Conservation (phyloP, 257 asterid genomes). For the Craterostigma plantagineum region DNA sequence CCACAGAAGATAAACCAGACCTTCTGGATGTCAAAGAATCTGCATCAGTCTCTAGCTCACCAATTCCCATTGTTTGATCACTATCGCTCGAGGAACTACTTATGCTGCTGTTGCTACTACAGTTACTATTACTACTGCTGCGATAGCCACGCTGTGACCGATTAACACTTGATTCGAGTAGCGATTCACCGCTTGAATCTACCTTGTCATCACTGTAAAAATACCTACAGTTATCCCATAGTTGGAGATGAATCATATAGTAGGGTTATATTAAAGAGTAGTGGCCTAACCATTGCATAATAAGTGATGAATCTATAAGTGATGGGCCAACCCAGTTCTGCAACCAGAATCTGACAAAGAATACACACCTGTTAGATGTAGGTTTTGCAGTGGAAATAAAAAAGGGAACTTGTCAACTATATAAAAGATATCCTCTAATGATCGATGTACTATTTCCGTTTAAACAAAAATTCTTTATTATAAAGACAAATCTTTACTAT, state of each 20-base stretch:
- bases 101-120: slow-evolving; percentile 76
- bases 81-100: slow-evolving; percentile 87
- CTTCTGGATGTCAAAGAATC: slow-evolving; percentile 78
- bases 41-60: slow-evolving; percentile 97
- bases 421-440: no score
- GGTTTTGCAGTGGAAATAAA: neutral
- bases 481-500: no score
- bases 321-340: slow-evolving; percentile 98
- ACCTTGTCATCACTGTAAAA: slow-evolving; percentile 41
- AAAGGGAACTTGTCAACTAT: neutral
- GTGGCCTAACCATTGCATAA: slow-evolving; percentile 62
- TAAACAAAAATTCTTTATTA: no score
- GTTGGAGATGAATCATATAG: slow-evolving; percentile 9
- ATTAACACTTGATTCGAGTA: slow-evolving; percentile 43
- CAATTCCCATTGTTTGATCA: slow-evolving; percentile 57
- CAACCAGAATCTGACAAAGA: slow-evolving; percentile 75
- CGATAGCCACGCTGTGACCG: slow-evolving; percentile 51
- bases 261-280: slow-evolving; percentile 1
- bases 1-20: slow-evolving; percentile 73
- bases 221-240: neutral
- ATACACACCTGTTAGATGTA: slow-evolving; percentile 10
- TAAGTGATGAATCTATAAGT: slow-evolving; percentile 57
- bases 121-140: slow-evolving; percentile 84
- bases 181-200: slow-evolving; percentile 46
- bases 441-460: no score